Evolutionary conservation across 176 grass and related monocot genomes (phyloP), one percentile per base, ranked within the genome.

Genomic region (Oryza nivara): DNA sequence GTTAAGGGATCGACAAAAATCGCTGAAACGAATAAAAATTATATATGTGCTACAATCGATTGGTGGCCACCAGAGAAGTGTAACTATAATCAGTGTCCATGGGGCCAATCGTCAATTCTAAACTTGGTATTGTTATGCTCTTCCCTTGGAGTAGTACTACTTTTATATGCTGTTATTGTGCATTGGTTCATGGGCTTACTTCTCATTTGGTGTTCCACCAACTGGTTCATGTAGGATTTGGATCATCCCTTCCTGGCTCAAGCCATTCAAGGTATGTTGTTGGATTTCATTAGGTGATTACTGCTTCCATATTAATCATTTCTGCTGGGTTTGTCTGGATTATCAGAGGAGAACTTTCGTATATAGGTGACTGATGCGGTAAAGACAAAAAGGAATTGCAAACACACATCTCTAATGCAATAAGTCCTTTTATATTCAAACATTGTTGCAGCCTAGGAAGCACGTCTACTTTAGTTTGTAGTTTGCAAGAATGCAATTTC

Each of bases 11-110:
- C 97, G 22, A 44, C 81, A 4, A 90, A 76, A 82, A 80, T 94
- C 9, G 97, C 93, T 22, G 76, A 86, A 51, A 99, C 93, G 4
- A 83, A 93, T 85, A 88, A 77, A 40, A 88, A 81, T 77, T 99
- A 91, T 70, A 68, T 99, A n/a, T 99, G 97, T 23, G 93, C 93
- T 11, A 99, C 97, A 32, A 88, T 99, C 25, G 97, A 99, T 88
- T 99, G 97, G 97, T 99, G 97, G 97, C 97, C 97, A 7, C 90
- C 88, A 13, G 91, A 96, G 83, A 99, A 99, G 86, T 99, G 97
- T 38, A 99, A 96, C 85, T 99, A 99, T 68, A 89, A 99, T 83
- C 97, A 96, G 67, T 99, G 97, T 23, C 93, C 97, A 38, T 99
- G 97, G 97, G 93, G 91, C 32, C 83, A 96, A 70, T 86, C 97